A percentile compares a stretch with the other conserved stretches of the same genome.
These are phyloP conservation scores for Quercus variabilis DNA, from an alignment of 306 rosid genomes.

Conservation along the genomic window DNA sequence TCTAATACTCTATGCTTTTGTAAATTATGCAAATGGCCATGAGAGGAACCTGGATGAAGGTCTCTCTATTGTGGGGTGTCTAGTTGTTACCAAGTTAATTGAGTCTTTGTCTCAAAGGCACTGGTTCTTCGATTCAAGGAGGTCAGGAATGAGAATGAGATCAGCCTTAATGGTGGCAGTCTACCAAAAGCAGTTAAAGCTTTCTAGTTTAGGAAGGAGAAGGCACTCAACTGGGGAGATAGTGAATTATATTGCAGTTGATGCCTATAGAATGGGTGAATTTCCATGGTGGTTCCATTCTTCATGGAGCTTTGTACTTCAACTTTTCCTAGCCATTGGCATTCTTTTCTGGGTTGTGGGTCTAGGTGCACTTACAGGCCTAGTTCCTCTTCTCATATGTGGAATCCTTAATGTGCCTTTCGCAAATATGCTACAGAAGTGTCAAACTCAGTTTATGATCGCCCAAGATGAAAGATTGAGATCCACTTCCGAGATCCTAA, in stretches of 20 bases:
- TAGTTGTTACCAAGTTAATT: constrained; percentile 32
- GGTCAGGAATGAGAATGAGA: constrained; percentile 51
- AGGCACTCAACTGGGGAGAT: constrained; percentile 51
- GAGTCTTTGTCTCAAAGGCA: constrained; percentile 50
- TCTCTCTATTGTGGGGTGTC: constrained; percentile 29
- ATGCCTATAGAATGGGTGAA: constrained; percentile 55
- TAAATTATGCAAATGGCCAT: constrained; percentile 21
- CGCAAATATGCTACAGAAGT: too few relatives aligned
- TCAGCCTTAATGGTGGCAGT: constrained; percentile 53
- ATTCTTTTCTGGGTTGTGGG: constrained; percentile 40
- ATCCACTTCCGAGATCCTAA: constrained; percentile 80
- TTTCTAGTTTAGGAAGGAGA: constrained; percentile 22
- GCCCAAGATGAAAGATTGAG: too few relatives aligned
- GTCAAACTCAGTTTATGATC: too few relatives aligned
- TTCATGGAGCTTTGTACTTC: constrained; percentile 29
- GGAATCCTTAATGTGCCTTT: too few relatives aligned
- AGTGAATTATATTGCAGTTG: constrained; percentile 49
- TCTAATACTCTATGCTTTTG: constrained; percentile 40
- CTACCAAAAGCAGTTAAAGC: constrained; percentile 43
- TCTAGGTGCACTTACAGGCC: constrained; percentile 63
- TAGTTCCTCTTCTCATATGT: too few relatives aligned
- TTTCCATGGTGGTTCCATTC: constrained; percentile 51
- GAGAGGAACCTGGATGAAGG: constrained; percentile 22
- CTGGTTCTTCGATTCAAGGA: constrained; percentile 42
- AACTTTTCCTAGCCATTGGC: constrained; percentile 32